A percentile compares a stretch with the other conserved stretches of the same genome.
These are phyloP conservation scores for Podila epicladia DNA, from an alignment of 192 early-diverging fungal genomes.

Conservation along the genomic window DNA sequence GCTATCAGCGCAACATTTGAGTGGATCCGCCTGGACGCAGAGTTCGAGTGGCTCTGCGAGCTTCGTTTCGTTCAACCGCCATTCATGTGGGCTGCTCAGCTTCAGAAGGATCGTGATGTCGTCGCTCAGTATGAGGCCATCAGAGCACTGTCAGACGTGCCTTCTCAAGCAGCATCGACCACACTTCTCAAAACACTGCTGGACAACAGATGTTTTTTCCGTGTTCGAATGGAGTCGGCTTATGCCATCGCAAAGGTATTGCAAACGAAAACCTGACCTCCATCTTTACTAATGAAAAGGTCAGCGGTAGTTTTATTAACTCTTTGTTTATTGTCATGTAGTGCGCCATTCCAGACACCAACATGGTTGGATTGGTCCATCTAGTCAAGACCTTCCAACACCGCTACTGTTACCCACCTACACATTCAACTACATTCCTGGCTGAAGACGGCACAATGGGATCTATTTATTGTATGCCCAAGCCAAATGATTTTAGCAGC, in stretches of 20 bases:
- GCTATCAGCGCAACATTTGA: constrained; percentile 79
- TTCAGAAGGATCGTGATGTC: constrained; percentile 91
- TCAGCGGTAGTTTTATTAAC: not conserved
- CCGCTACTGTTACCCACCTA: constrained; percentile 72
- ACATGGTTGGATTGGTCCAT: constrained; percentile 77
- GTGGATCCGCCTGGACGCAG: constrained; percentile 96
- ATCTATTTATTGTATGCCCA: constrained; percentile 65
- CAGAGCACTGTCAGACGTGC: constrained; percentile 43
- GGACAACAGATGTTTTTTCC: constrained; percentile 85
- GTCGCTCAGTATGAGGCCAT: constrained; percentile 87
- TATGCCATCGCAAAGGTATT: constrained; percentile 68
- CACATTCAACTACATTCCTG: constrained; percentile 27
- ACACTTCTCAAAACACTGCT: constrained; percentile 79
- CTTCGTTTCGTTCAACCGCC: constrained; percentile 89
- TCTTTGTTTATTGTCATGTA: constrained; percentile 2
- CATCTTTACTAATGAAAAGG: not conserved
- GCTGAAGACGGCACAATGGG: constrained; percentile 53
- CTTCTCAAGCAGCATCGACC: constrained; percentile 73
- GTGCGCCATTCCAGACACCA: constrained; percentile 65
- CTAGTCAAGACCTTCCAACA: constrained; percentile 78
- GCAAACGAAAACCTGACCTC: no score
- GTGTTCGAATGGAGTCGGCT: constrained; percentile 86
- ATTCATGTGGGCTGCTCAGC: constrained; percentile 96
- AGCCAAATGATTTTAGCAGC: constrained; percentile 89
- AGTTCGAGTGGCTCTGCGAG: constrained; percentile 92